A percentile compares a stretch with the other conserved stretches of the same genome.
These are phyloP conservation scores for Alternaria sp. DNA, from an alignment of 2,329 filamentous ascomycete species.

Conservation along the genomic window DNA sequence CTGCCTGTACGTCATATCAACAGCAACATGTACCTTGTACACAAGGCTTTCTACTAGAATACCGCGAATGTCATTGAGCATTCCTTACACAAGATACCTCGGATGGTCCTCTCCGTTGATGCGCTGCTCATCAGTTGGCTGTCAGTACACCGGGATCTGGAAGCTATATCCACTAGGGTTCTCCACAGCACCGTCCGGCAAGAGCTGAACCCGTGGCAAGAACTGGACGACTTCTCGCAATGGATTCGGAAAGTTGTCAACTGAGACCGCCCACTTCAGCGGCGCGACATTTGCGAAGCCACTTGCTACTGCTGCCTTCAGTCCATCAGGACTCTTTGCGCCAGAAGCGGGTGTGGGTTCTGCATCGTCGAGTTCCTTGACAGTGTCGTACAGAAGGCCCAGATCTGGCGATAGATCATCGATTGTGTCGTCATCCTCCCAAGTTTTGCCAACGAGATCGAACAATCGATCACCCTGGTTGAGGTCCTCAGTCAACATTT, in stretches of 20 bases:
- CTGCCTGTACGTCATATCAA: not conserved
- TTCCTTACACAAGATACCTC: not conserved
- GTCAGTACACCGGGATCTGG: not conserved
- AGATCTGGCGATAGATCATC: not conserved
- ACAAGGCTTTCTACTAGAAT: not conserved
- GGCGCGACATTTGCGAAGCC: not conserved
- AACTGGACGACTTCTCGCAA: not conserved
- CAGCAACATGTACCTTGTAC: not conserved
- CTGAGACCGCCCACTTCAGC: not conserved
- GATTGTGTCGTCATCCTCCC: not conserved
- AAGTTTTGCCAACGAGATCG: not conserved
- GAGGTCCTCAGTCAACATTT: not conserved
- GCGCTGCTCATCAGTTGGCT: not conserved
- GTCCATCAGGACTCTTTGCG: not conserved
- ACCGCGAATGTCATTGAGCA: not conserved
- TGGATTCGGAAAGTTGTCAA: not conserved
- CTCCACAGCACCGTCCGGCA: not conserved
- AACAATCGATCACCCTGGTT: not conserved
- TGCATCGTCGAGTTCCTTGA: not conserved
- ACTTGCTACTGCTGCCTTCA: not conserved
- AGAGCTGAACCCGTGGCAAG: not conserved
- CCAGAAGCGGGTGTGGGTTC: not conserved
- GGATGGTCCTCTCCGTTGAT: not conserved
- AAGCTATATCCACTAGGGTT: not conserved
- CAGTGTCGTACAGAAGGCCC: not conserved